These are phyloP conservation scores for Marasmius oreades DNA, from an alignment of 1,284 basidiomycete species.

Conservation along the genomic window DNA sequence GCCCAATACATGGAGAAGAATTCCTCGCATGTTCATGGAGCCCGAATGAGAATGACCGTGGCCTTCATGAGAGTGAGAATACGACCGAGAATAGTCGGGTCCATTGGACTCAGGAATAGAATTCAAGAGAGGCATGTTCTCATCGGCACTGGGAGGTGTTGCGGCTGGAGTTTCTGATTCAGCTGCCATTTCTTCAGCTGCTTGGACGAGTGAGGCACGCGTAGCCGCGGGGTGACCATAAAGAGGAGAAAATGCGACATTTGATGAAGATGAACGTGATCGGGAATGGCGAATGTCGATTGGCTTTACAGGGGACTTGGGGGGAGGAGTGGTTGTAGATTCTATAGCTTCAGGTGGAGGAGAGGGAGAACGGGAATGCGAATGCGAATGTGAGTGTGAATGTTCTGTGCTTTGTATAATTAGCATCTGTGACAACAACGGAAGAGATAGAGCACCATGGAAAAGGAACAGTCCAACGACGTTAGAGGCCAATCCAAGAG, in stretches of 20 bases:
- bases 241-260: slow-evolving; percentile 29
- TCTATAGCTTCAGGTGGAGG: slow-evolving; percentile 23
- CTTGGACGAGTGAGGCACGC: slow-evolving; percentile 83
- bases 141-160: slow-evolving; percentile 19
- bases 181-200: slow-evolving; percentile 77
- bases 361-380: slow-evolving; percentile 21
- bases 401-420: slow-evolving; percentile 51
- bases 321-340: slow-evolving; percentile 21
- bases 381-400: slow-evolving; percentile 45
- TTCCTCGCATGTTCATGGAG: slow-evolving; percentile 97
- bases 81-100: slow-evolving; percentile 1
- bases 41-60: slow-evolving; percentile 34
- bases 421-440: slow-evolving; percentile 5
- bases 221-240: slow-evolving; percentile 88
- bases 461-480: slow-evolving; percentile 95
- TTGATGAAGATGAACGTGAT: slow-evolving; percentile 47
- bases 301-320: too few species aligned
- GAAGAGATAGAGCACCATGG: slow-evolving; percentile 59
- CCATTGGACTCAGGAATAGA: background rate
- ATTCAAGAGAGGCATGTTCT: slow-evolving; percentile 39
- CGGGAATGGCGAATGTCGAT: slow-evolving; percentile 21
- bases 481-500: slow-evolving; percentile 89
- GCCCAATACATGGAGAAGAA: slow-evolving; percentile 92
- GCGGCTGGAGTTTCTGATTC: background rate
- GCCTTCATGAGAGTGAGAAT: slow-evolving; percentile 6